Conservation (phyloP, 305 asterid genomes). For the Rubia balearica region DNA sequence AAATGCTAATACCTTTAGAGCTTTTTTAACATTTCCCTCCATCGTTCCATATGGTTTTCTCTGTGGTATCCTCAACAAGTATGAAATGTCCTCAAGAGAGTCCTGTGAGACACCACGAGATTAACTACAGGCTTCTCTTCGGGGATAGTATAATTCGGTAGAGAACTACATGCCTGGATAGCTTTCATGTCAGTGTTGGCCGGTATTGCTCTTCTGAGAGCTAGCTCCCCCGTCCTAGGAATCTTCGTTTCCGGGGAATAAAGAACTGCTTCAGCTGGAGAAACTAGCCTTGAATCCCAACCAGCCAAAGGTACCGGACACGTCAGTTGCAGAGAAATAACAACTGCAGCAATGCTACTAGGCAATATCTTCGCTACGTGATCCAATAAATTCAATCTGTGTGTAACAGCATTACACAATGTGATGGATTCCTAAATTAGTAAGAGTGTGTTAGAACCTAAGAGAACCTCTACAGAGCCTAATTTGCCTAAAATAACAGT, state of each 20-base stretch:
- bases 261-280: slow-evolving; percentile 84
- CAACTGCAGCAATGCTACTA: slow-evolving; percentile 40
- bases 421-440: slow-evolving; percentile 44
- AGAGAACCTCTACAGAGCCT: slow-evolving; percentile 5
- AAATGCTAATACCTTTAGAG: slow-evolving; percentile 57
- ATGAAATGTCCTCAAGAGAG: slow-evolving; percentile 87
- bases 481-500: background rate
- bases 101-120: slow-evolving; percentile 40
- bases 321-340: slow-evolving; percentile 56
- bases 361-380: slow-evolving; percentile 34
- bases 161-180: slow-evolving; percentile 51
- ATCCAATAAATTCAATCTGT: slow-evolving; percentile 31
- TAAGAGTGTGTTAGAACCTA: slow-evolving; percentile 23
- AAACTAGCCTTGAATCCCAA: slow-evolving; percentile 33
- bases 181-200: slow-evolving; percentile 91
- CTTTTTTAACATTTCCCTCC: slow-evolving; percentile 95
- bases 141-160: background rate
- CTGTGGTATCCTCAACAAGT: slow-evolving; percentile 95
- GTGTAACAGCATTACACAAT: slow-evolving; percentile 22
- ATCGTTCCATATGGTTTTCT: slow-evolving; percentile 94
- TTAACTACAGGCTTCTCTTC: background rate
- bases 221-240: slow-evolving; percentile 95
- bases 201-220: slow-evolving; percentile 93
- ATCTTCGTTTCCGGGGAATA: slow-evolving; percentile 93
- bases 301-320: slow-evolving; percentile 54